Percentiles rank a stretch among this genome's conserved stretches.
phyloP scores from a whole-genome alignment of 192 early-diverging fungal genomes.

The Haplosporangium gracile region DNA sequence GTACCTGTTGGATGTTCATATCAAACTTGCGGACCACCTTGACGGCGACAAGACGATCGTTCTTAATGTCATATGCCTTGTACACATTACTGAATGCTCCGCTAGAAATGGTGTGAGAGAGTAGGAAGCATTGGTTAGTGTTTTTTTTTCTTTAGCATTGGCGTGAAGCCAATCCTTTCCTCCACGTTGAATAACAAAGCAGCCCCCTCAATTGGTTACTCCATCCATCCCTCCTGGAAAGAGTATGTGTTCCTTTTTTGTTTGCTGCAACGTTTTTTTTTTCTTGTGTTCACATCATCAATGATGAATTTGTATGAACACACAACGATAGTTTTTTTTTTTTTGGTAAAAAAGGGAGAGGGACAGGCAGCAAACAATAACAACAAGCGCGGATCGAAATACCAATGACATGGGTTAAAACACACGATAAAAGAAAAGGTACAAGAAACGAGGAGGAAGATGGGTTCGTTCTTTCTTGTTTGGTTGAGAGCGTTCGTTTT shows the following conservation, averaged over 20 bases:
- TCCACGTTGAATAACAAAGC: not conserved
- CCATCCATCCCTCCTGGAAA: not conserved
- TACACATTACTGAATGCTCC: constrained; percentile 89
- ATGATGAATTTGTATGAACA: not conserved
- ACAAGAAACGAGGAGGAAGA: not conserved
- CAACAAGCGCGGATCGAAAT: not conserved
- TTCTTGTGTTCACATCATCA: not conserved
- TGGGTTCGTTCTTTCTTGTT: not conserved
- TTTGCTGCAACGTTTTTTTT: too few species aligned
- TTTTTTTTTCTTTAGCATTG: not conserved
- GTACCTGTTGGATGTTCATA: constrained; percentile 73
- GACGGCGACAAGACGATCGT: constrained; percentile 79
- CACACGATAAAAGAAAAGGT: not conserved
- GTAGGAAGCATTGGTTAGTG: not conserved
- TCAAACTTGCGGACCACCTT: constrained; percentile 83
- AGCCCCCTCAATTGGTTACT: not conserved
- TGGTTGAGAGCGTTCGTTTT: constrained; percentile 4
- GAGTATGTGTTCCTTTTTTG: too few species aligned
- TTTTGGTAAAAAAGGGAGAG: not conserved
- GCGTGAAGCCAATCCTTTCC: not conserved
- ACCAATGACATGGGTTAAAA: constrained; percentile 2
- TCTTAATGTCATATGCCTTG: constrained; percentile 69
- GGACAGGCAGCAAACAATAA: not conserved
- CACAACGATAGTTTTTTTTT: not conserved
- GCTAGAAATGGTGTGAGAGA: constrained; percentile 53